A percentile compares a stretch with the other conserved stretches of the same genome.
These are phyloP conservation scores for Leccinum variabile DNA, from an alignment of 1,284 basidiomycete genomes.

Conservation along the genomic window DNA sequence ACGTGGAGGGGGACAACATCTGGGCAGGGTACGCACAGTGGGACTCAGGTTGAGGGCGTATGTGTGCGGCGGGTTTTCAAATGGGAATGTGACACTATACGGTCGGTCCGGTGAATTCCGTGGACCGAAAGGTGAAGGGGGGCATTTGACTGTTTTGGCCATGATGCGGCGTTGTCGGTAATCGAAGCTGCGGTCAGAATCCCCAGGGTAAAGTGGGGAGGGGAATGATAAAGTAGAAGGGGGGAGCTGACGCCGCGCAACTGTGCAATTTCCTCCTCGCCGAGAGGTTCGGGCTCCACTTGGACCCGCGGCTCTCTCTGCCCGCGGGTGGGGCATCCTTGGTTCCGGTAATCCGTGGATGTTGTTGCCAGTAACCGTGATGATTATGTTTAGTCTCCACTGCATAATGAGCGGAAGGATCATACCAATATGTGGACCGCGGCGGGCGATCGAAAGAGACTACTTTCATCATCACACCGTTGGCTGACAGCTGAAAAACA, in stretches of 20 bases:
- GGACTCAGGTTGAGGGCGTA: conserved; percentile 19
- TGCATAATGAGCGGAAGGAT: not conserved
- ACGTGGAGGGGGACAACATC: conserved; percentile 14
- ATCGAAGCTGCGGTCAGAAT: conserved; percentile 4
- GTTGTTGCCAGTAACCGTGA: not conserved
- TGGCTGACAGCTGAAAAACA: not conserved
- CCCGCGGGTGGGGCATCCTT: not conserved
- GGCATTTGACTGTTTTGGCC: not conserved
- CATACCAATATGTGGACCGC: not conserved
- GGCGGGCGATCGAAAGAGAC: not conserved
- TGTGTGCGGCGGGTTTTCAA: conserved; percentile 2
- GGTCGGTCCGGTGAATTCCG: not conserved
- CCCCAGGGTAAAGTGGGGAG: not conserved
- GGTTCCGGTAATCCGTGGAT: not conserved
- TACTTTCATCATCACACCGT: not conserved
- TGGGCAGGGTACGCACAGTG: conserved; percentile 7
- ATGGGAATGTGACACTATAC: not conserved
- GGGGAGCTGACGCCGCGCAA: not conserved
- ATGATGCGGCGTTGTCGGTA: not conserved
- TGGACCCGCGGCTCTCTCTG: not conserved
- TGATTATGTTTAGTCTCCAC: not conserved
- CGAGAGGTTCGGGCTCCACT: not conserved
- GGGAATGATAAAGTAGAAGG: not conserved
- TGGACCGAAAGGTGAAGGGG: not conserved
- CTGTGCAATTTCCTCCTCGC: not conserved